Conservation (phyloP, 2,329 filamentous ascomycete species). For the Fusarium sp. region DNA sequence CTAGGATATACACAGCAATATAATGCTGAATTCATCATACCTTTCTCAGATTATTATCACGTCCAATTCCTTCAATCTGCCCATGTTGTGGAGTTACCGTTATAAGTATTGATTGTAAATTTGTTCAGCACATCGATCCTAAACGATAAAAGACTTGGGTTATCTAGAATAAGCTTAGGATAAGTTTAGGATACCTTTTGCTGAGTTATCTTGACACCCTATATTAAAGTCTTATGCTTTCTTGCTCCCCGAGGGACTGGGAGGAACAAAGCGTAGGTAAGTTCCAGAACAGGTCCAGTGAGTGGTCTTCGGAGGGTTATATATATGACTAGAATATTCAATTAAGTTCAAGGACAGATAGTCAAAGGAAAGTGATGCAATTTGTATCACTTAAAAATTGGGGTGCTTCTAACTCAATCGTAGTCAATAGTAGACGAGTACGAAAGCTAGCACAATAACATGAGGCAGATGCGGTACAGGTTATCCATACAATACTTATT, state of each 20-base stretch:
- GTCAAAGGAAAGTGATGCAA: background rate
- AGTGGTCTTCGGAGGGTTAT: background rate
- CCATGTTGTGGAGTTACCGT: background rate
- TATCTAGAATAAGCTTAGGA: background rate
- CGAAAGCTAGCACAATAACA: background rate
- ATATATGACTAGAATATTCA: background rate
- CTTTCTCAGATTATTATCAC: background rate
- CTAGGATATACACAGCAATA: background rate
- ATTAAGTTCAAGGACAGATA: background rate
- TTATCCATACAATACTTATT: background rate
- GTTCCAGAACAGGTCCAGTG: background rate
- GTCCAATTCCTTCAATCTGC: background rate
- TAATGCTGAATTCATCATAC: background rate
- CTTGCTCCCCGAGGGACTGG: background rate
- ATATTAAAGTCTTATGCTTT: background rate
- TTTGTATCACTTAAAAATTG: background rate
- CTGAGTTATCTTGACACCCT: background rate
- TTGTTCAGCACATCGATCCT: background rate
- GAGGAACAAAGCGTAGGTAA: background rate
- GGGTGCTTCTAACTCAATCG: background rate
- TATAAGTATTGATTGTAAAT: background rate
- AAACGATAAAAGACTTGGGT: background rate
- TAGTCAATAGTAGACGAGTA: background rate
- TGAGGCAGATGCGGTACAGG: background rate
- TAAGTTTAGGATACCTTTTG: background rate